Base-by-base conservation (phyloP, 139 green algal genomes). In the Chlamydomonas sphaeroides region DNA sequence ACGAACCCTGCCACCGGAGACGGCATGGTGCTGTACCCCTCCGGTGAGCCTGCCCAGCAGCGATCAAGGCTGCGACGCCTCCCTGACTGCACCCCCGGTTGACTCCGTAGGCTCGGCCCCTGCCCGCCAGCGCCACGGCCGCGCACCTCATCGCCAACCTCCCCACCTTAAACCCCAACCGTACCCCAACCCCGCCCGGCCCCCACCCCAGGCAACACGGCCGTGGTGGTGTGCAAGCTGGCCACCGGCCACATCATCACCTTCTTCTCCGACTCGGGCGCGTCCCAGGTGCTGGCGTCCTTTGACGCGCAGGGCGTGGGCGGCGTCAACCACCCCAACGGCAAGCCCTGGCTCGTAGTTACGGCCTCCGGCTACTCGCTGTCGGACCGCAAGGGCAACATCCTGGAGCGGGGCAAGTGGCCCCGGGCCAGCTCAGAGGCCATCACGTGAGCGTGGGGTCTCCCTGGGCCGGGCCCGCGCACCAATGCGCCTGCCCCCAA, bases 311-410 rank as follows among this genome's bases (percentile, higher is more conserved):
- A 76, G 26, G 85, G 85, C 15, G 33, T 86, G 32, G 85, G 85
- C 1, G 69, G 59, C 21, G 79, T 86, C 18, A 65, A 41, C 28
- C 81, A 89, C n/a, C 38, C 32, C 65, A 41, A 81, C 32, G 23
- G 85, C 72, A 41, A 86, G 76, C 11, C 85, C 79, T 89, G 85
- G 84, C 70, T 89, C 28, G 84, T 89, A 18, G 78, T 83, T 18
- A 84, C 71, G 0, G 49, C 71, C 39, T 36, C 68, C 1, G 41
- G 78, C 23, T 89, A 67, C 48, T 69, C 36, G 18, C 32, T 89
- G 33, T 80, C 62, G 3, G 71, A 86, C 70, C 63, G 39, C 3
- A 79, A 79, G 39, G 84, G 84, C 6, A 66, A 79, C 33, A 68
- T 86, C 15, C 30, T 74, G 25, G 71, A 86, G 20, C 62, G 78